Conservation (phyloP, 1,284 basidiomycete genomes). For the Coniophora puteana region DNA sequence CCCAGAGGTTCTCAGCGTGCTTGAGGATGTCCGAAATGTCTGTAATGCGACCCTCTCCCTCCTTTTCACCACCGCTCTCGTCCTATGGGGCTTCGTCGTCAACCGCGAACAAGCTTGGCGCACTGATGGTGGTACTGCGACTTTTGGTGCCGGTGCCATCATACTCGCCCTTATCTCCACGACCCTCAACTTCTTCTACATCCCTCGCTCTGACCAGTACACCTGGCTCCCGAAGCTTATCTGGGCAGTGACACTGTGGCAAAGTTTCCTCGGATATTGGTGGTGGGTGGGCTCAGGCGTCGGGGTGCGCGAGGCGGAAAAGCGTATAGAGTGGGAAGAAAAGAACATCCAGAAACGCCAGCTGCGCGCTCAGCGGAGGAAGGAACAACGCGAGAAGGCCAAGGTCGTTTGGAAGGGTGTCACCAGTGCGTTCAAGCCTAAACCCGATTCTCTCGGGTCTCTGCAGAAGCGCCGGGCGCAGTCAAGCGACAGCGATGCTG, state of each 20-base stretch:
- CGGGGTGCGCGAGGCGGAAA: constrained; percentile 60
- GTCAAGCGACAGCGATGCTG: not conserved
- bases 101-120: constrained; percentile 94
- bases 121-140: constrained; percentile 92
- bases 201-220: constrained; percentile 77
- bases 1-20: constrained; percentile 53
- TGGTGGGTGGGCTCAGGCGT: constrained; percentile 96
- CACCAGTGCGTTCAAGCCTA: constrained; percentile 36
- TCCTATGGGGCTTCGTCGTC: constrained; percentile 92
- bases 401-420: constrained; percentile 53
- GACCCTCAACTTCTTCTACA: constrained; percentile 82
- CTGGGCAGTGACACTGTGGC: constrained; percentile 89
- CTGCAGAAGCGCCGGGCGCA: not conserved
- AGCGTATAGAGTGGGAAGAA: constrained; percentile 55
- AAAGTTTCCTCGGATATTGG: constrained; percentile 92
- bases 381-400: constrained; percentile 44
- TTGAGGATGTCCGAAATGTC: constrained; percentile 85
- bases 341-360: constrained; percentile 50
- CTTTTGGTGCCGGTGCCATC: constrained; percentile 85
- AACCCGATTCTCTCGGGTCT: not conserved
- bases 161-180: constrained; percentile 77
- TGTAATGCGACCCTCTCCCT: constrained; percentile 95
- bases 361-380: constrained; percentile 35
- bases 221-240: constrained; percentile 84
- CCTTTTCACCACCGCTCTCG: constrained; percentile 86